These are phyloP conservation scores for Entomortierella beljakovae DNA, from an alignment of 192 early-diverging fungal genomes.

Conservation along the genomic window DNA sequence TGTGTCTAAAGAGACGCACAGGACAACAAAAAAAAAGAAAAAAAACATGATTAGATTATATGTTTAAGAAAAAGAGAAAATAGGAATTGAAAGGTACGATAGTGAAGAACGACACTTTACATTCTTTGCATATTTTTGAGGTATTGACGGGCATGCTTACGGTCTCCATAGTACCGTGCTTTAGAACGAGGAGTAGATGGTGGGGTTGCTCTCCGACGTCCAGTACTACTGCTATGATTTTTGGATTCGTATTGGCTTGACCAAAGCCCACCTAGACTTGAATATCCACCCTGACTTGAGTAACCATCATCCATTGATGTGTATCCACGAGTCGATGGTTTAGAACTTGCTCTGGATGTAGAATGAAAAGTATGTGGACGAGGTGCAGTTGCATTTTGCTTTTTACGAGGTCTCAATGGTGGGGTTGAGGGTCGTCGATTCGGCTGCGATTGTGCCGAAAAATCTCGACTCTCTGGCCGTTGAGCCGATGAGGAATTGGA, in stretches of 20 bases:
- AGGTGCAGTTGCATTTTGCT: background rate
- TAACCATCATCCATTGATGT: constrained; percentile 54
- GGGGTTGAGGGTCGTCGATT: background rate
- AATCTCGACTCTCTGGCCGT: background rate
- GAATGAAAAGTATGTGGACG: background rate
- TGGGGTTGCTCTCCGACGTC: constrained; percentile 32
- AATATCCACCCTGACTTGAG: constrained; percentile 52
- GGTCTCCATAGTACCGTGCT: constrained; percentile 42
- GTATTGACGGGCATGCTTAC: constrained; percentile 48
- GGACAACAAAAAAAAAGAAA: constrained; percentile 5
- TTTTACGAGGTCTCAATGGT: background rate
- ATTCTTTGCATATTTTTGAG: constrained; percentile 49
- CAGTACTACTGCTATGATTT: background rate
- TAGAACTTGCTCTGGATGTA: background rate
- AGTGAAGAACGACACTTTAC: constrained; percentile 13
- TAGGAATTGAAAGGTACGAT: no score
- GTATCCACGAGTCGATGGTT: constrained; percentile 17
- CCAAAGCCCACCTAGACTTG: constrained; percentile 42
- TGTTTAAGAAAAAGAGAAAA: background rate
- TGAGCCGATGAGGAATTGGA: constrained; percentile 1
- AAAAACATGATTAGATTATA: background rate
- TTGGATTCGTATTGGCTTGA: constrained; percentile 41
- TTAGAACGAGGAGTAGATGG: constrained; percentile 33
- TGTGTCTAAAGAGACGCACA: constrained; percentile 34
- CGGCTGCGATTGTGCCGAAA: background rate